Evolutionary conservation across 2,329 filamentous ascomycete species (phyloP).

Genomic region (Clathrospora elynae): DNA sequence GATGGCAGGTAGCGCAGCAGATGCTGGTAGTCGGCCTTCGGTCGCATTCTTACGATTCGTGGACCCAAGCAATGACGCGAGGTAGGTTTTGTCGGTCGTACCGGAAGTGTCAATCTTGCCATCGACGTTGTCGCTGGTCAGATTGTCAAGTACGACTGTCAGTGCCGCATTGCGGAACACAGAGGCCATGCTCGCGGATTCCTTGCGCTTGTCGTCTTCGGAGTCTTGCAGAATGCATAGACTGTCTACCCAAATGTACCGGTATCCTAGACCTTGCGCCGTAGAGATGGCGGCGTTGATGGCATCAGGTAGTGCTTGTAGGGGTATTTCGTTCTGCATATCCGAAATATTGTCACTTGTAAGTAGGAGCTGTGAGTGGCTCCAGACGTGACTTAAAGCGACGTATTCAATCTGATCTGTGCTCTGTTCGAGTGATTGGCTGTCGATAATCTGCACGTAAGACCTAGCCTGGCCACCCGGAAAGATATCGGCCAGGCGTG

Average conservation of each 20-base stretch:
- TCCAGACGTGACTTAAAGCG: conserved; percentile 40
- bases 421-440: conserved; percentile 18
- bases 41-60: not conserved
- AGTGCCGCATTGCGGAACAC: conserved; percentile 44
- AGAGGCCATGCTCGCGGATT: conserved; percentile 40
- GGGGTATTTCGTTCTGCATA: conserved; percentile 23
- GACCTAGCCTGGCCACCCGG: conserved; percentile 19
- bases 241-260: conserved; percentile 44
- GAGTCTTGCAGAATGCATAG: conserved; percentile 46
- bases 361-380: conserved; percentile 25
- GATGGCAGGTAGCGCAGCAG: conserved; percentile 16
- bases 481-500: conserved; percentile 40
- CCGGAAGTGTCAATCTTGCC: not conserved
- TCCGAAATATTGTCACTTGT: conserved; percentile 20
- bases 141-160: conserved; percentile 38
- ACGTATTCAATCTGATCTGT: conserved; percentile 27
- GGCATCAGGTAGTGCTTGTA: conserved; percentile 25
- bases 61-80: not conserved
- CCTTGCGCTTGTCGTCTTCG: conserved; percentile 34
- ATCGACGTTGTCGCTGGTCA: conserved; percentile 2
- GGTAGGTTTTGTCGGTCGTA: conserved; percentile 1
- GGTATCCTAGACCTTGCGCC: conserved; percentile 33
- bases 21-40: conserved; percentile 13
- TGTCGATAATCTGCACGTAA: conserved; percentile 32
- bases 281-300: conserved; percentile 38